These are phyloP conservation scores for Auricularia auricula-judae DNA, from an alignment of 768 basidiomycete species.

Conservation along the genomic window DNA sequence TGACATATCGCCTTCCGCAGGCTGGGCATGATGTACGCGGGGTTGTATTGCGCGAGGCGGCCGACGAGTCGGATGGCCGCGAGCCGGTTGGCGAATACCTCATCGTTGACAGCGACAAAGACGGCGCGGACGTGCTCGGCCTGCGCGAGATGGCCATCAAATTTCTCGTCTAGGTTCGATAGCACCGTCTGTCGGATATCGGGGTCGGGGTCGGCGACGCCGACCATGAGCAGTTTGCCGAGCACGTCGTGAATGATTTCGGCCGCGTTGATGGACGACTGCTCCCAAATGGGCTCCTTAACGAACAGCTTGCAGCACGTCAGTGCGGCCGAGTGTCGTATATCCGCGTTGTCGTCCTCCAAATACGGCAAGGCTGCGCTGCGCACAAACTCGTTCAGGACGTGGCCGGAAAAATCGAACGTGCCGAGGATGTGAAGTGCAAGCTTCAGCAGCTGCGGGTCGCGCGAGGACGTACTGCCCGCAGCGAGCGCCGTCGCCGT, in stretches of 20 bases:
- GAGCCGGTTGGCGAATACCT: constrained; percentile 86
- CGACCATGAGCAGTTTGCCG: constrained; percentile 89
- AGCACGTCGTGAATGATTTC: constrained; percentile 97
- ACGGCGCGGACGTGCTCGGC: constrained; percentile 96
- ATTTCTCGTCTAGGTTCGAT: constrained; percentile 77
- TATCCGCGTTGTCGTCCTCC: constrained; percentile 82
- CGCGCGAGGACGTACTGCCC: neutral
- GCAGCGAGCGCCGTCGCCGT: neutral
- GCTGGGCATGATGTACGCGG: constrained; percentile 97
- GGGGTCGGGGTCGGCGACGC: constrained; percentile 88
- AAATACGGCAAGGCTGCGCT: constrained; percentile 85
- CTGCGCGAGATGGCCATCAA: constrained; percentile 94
- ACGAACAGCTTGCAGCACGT: constrained; percentile 90
- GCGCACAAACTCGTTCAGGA: constrained; percentile 92
- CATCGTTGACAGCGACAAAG: constrained; percentile 96
- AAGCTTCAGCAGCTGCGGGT: constrained; percentile 44
- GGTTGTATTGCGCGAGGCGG: constrained; percentile 87
- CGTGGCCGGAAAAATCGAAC: constrained; percentile 93
- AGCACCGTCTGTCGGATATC: constrained; percentile 81
- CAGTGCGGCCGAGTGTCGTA: constrained; percentile 79
- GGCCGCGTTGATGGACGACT: constrained; percentile 91
- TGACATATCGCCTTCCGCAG: constrained; percentile 92
- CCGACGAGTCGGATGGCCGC: constrained; percentile 89
- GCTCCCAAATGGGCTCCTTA: constrained; percentile 90
- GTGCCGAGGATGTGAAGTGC: constrained; percentile 79